phyloP scores from a whole-genome alignment of 352 stramenopile genomes.

The Globisporangium perplexum region DNA sequence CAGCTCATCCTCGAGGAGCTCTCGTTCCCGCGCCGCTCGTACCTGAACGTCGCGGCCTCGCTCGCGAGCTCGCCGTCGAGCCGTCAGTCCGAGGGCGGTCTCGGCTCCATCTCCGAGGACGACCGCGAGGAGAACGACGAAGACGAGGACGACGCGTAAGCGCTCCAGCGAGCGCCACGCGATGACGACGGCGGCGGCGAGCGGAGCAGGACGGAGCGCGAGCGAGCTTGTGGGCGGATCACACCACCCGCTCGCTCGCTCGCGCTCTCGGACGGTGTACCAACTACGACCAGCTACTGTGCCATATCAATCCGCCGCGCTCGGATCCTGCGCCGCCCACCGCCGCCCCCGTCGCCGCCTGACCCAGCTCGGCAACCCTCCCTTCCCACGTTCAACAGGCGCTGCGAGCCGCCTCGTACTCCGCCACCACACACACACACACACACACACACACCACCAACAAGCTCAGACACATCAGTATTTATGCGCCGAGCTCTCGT shows the following conservation, averaged over 20 bases:
- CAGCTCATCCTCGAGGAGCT: conserved; percentile 77
- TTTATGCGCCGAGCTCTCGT: not conserved
- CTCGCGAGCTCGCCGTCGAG: conserved; percentile 59
- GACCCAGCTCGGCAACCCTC: too few species aligned
- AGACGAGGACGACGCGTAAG: conserved; percentile 11
- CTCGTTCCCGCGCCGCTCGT: conserved; percentile 48
- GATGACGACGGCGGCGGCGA: not conserved
- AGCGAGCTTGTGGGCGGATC: too few species aligned
- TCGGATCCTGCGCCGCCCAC: not conserved
- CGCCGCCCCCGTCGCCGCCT: not conserved
- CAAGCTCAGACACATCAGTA: not conserved
- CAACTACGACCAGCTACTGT: conserved; percentile 13
- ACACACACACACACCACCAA: not conserved
- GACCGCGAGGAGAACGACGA: conserved; percentile 44
- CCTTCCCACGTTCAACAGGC: not conserved
- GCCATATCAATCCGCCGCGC: conserved; percentile 14
- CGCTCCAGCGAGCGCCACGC: too few species aligned
- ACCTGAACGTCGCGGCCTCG: conserved; percentile 47
- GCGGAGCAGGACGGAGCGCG: not conserved
- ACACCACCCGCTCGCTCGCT: not conserved
- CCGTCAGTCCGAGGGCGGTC: conserved; percentile 35
- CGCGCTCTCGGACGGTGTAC: conserved; percentile 9
- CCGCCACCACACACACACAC: not conserved
- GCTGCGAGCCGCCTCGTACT: not conserved
- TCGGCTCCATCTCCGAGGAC: conserved; percentile 74